Evolutionary conservation across 2,329 filamentous ascomycete genomes (phyloP), one percentile per base, ranked within the genome.

Genomic region (Zymoseptoria brevis): DNA sequence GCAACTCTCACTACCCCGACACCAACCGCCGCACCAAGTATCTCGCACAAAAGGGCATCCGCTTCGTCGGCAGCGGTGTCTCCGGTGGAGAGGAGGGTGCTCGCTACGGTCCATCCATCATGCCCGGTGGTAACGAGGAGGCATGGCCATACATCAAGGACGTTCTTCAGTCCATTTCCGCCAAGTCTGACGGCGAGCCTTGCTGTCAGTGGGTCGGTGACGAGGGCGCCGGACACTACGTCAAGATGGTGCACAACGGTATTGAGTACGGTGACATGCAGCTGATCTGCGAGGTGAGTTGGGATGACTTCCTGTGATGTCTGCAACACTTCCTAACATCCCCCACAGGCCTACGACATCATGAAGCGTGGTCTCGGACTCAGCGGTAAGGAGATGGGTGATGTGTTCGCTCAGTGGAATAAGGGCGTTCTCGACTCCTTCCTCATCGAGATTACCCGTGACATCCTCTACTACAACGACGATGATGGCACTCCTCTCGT

Each of bases 221-320:
- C 80, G 91, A 97, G 79, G 94, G 94, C 86, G 90, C 94, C 80
- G 94, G 94, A 72, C 94, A 99, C 87, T 99, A 96, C 84, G 93
- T 99, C 83, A 99, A 99, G 89, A 99, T 99, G 94, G 94, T 99
- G 66, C 94, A 99, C 88, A 99, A 99, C 81, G 94, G 94, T 85
- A 99, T 99, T 72, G 94, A 99, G 82, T 99, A 99, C 77, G 94
- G 94, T 86, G 94, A 99, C 82, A 99, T 99, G 94, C 94, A 99
- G 84, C 85, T 99, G 74, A 99, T 99, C 77, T 95, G 88, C 80
- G 94, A 99, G 87, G 93, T 96, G 80, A 71, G 84, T 56, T 57
- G 49, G 9, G 24, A 49, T 29, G 21, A 29, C 8, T 54, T 35
- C 51, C 16, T 9, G 49, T 19, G 35, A 9, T 19, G 24, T 21